A percentile compares a stretch with the other conserved stretches of the same genome.
phyloP scores from a whole-genome alignment of 768 basidiomycete genomes.

The Mrakia gelida region DNA sequence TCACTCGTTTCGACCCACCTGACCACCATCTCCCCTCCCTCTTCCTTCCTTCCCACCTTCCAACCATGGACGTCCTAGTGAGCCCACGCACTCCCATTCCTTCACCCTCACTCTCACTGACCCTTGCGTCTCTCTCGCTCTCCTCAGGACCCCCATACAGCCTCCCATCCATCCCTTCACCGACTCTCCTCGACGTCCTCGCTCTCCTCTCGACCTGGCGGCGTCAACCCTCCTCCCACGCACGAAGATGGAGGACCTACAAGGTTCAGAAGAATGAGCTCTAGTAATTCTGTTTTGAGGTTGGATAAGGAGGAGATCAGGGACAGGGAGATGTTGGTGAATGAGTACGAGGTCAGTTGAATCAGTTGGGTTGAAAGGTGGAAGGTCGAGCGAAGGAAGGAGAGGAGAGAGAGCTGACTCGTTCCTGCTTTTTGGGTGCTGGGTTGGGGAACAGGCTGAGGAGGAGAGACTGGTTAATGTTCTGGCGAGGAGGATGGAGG shows the following conservation, averaged over 20 bases:
- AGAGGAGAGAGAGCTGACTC: background rate
- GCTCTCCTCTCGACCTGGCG: background rate
- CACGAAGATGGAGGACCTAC: constrained; percentile 7
- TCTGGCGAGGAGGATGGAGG: constrained; percentile 21
- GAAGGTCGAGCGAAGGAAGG: background rate
- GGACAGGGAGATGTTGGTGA: constrained; percentile 21
- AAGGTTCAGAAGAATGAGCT: constrained; percentile 5
- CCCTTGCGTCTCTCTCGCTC: background rate
- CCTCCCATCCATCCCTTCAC: background rate
- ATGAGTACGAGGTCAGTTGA: constrained; percentile 10
- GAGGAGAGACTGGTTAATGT: constrained; percentile 25
- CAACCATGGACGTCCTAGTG: background rate
- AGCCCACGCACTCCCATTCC: background rate
- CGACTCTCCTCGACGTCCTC: background rate
- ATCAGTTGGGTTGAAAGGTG: too few species aligned
- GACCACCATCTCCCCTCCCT: background rate
- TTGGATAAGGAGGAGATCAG: constrained; percentile 12
- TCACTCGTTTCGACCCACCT: background rate
- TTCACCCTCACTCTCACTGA: background rate
- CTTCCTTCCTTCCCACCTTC: background rate
- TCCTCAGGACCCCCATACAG: background rate
- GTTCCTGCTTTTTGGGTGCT: background rate
- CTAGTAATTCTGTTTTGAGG: background rate
- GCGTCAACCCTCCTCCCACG: background rate
- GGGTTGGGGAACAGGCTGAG: background rate